Conservation (phyloP, 148 eudicot genomes). For the Rhododendron ovatum region DNA sequence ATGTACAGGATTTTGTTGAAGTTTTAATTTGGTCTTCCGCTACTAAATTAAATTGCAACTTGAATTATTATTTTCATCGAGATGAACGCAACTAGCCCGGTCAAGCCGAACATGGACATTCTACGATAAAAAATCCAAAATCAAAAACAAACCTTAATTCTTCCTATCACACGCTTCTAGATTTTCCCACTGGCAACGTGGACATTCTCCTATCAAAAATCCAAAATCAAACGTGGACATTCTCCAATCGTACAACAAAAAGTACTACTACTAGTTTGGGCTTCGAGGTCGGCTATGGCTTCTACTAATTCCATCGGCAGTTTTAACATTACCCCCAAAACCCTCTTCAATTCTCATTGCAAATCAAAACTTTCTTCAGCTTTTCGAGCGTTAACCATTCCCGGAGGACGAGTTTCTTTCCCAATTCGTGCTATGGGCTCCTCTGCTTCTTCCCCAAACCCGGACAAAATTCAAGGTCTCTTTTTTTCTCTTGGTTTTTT, state of each 20-base stretch:
- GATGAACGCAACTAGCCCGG: too few relatives aligned
- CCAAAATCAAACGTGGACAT: not conserved
- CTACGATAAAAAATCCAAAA: too few relatives aligned
- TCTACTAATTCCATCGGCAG: constrained; percentile 4
- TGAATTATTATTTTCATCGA: too few relatives aligned
- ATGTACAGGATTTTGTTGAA: too few relatives aligned
- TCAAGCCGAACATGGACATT: too few relatives aligned
- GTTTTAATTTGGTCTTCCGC: too few relatives aligned
- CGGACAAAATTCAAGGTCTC: constrained; percentile 52
- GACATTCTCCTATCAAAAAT: not conserved
- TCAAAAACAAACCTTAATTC: too few relatives aligned
- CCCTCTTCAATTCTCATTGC: constrained; percentile 13
- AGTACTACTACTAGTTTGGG: not conserved
- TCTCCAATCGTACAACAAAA: not conserved
- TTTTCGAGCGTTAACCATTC: not conserved
- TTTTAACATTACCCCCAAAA: constrained; percentile 16
- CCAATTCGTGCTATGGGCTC: constrained; percentile 62
- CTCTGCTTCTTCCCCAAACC: constrained; percentile 59
- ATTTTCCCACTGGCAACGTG: not conserved
- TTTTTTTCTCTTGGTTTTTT: not conserved
- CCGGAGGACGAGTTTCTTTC: constrained; percentile 7
- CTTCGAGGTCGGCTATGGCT: constrained; percentile 24
- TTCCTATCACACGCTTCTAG: not conserved
- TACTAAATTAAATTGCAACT: too few relatives aligned
- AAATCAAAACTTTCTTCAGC: constrained; percentile 6